A percentile compares a stretch with the other conserved stretches of the same genome.
These are phyloP conservation scores for Psilocybe cyanescens DNA, from an alignment of 768 basidiomycete species.

Conservation along the genomic window DNA sequence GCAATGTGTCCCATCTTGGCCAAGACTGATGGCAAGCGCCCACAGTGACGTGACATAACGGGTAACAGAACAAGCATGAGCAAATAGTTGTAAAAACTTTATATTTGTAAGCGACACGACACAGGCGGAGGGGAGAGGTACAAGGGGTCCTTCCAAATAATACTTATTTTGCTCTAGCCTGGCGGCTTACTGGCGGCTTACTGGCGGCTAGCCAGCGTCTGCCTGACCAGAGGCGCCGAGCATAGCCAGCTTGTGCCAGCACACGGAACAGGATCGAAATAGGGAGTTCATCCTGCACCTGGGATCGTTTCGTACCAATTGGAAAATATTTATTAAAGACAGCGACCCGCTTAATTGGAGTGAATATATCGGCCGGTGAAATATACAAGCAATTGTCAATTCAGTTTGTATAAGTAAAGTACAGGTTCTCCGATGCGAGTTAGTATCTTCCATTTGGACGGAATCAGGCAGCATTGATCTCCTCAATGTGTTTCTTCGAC, in stretches of 20 bases:
- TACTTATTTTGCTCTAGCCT: not conserved
- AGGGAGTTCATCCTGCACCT: too few species aligned
- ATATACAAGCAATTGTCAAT: not conserved
- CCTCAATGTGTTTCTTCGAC: conserved; percentile 55
- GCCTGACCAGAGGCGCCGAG: not conserved
- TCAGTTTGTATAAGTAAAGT: not conserved
- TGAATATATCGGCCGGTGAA: too few species aligned
- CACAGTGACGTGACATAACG: not conserved
- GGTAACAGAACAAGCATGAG: not conserved
- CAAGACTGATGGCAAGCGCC: not conserved
- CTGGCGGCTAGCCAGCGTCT: not conserved
- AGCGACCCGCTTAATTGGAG: too few species aligned
- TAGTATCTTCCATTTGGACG: not conserved
- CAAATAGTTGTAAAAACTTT: not conserved
- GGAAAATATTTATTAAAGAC: too few species aligned
- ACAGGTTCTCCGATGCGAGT: not conserved
- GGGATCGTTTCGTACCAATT: too few species aligned
- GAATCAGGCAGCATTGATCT: conserved; percentile 59
- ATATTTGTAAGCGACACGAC: not conserved
- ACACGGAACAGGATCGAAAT: too few species aligned
- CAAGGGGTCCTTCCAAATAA: not conserved
- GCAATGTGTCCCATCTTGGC: not conserved
- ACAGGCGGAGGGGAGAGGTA: not conserved
- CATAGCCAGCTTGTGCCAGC: not conserved
- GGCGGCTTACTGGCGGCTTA: not conserved